These are phyloP conservation scores for Capsicum baccatum DNA, from an alignment of 257 asterid species.

Conservation along the genomic window DNA sequence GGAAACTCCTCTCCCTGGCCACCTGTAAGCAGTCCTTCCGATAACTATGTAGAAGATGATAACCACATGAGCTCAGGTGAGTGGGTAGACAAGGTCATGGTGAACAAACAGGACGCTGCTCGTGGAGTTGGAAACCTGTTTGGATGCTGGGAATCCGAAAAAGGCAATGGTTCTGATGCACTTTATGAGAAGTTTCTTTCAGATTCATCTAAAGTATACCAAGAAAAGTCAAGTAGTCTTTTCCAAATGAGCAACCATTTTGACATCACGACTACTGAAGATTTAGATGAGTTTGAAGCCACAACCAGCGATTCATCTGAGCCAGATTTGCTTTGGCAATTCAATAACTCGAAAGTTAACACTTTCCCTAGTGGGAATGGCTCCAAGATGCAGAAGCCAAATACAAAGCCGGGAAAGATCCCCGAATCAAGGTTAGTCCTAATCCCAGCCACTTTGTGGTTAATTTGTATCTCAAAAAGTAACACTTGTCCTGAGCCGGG, in stretches of 20 bases:
- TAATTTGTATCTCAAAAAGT: not conserved
- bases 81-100: slow-evolving; percentile 99
- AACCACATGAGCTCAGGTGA: slow-evolving; percentile 70
- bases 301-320: slow-evolving; percentile 91
- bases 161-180: slow-evolving; percentile 44
- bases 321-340: slow-evolving; percentile 89
- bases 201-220: slow-evolving; percentile 52
- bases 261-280: slow-evolving; percentile 55
- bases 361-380: slow-evolving; percentile 54
- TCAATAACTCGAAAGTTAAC: slow-evolving; percentile 62
- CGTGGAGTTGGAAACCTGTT: slow-evolving; percentile 46
- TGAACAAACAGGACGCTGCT: slow-evolving; percentile 73
- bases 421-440: slow-evolving; percentile 68
- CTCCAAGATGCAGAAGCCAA: slow-evolving; percentile 58
- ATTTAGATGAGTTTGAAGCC: slow-evolving; percentile 81
- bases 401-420: slow-evolving; percentile 53
- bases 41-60: slow-evolving; percentile 60
- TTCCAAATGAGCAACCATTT: slow-evolving; percentile 51
- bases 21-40: slow-evolving; percentile 59
- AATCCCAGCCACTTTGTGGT: not conserved
- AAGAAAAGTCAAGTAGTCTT: slow-evolving; percentile 50
- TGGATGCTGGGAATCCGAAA: slow-evolving; percentile 57
- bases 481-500: not conserved
- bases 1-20: slow-evolving; percentile 91
- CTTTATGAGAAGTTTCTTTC: slow-evolving; percentile 59